These are phyloP conservation scores for Silene coronaria DNA, from an alignment of 179 eudicot species.

Conservation along the genomic window DNA sequence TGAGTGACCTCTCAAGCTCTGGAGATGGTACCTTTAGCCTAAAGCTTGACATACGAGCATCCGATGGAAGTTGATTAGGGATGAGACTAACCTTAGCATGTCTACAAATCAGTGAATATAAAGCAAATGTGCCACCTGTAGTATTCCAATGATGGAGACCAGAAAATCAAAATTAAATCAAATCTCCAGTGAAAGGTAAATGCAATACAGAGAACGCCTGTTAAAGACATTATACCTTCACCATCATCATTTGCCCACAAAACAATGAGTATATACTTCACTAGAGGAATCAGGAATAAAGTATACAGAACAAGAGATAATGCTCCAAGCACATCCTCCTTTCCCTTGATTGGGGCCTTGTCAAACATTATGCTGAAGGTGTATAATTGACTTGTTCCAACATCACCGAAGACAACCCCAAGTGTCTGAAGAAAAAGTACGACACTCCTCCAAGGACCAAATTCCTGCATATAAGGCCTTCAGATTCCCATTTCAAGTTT, in stretches of 20 bases:
- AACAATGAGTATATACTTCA: conserved; percentile 82
- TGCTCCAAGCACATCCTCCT: conserved; percentile 91
- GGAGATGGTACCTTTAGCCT: conserved; percentile 91
- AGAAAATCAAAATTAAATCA: conserved; percentile 8
- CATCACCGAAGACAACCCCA: conserved; percentile 97
- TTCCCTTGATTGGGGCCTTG: conserved; percentile 73
- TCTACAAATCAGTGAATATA: conserved; percentile 88
- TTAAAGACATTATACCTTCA: conserved; percentile 57
- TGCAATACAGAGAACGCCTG: conserved; percentile 11
- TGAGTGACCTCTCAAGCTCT: conserved; percentile 95
- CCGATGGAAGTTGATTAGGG: conserved; percentile 92
- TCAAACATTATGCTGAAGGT: conserved; percentile 94
- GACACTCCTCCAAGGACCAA: conserved; percentile 56
- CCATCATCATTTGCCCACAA: conserved; percentile 97
- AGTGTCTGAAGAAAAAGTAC: conserved; percentile 70
- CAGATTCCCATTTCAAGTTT: conserved; percentile 13
- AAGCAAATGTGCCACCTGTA: conserved; percentile 98
- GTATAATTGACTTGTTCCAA: conserved; percentile 93
- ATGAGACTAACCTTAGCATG: conserved; percentile 96
- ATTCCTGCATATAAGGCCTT: conserved; percentile 56
- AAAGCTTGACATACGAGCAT: conserved; percentile 94
- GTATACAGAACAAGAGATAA: conserved; percentile 87
- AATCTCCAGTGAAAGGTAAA: conserved; percentile 5
- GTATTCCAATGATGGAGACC: conserved; percentile 18
- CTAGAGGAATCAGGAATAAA: conserved; percentile 62